Evolutionary conservation across 1,284 basidiomycete species (phyloP).

Genomic region (Moesziomyces aphidis): DNA sequence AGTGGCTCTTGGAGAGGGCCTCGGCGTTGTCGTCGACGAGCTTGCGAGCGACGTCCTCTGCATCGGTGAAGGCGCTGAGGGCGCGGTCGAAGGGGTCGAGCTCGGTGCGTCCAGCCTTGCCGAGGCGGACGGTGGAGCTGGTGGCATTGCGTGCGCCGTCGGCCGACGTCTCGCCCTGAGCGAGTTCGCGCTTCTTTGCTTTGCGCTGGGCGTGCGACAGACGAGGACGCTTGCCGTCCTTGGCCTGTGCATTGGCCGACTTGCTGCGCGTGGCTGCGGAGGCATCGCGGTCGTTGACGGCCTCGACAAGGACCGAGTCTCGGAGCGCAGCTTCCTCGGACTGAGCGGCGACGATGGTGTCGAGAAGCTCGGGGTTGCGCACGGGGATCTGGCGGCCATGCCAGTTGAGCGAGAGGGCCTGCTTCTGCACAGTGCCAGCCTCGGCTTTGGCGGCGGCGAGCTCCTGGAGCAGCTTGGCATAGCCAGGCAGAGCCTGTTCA

Average conservation of each 20-base stretch:
- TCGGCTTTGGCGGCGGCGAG: conserved; percentile 69
- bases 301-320: conserved; percentile 64
- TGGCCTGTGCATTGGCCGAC: conserved; percentile 1
- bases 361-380: conserved; percentile 90
- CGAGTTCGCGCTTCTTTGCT: conserved; percentile 58
- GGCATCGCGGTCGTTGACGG: conserved; percentile 19
- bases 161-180: conserved; percentile 22
- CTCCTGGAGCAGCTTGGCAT: conserved; percentile 73
- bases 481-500: conserved; percentile 76
- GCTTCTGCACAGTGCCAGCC: conserved; percentile 55
- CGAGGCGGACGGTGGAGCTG: conserved; percentile 24
- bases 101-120: conserved; percentile 48
- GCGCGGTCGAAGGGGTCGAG: conserved; percentile 65
- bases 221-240: conserved; percentile 41
- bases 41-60: conserved; percentile 58
- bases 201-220: conserved; percentile 64
- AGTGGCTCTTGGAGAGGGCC: conserved; percentile 64
- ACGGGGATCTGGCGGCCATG: conserved; percentile 85
- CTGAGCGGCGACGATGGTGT: conserved; percentile 84
- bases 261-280: conserved; percentile 20
- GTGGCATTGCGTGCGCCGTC: conserved; percentile 29
- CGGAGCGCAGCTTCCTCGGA: conserved; percentile 74
- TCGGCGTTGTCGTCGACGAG: conserved; percentile 65
- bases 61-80: conserved; percentile 62
- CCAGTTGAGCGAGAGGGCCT: conserved; percentile 78